These are phyloP conservation scores for Saksenaea oblongispora DNA, from an alignment of 371 early-diverging fungal genomes.

Conservation along the genomic window DNA sequence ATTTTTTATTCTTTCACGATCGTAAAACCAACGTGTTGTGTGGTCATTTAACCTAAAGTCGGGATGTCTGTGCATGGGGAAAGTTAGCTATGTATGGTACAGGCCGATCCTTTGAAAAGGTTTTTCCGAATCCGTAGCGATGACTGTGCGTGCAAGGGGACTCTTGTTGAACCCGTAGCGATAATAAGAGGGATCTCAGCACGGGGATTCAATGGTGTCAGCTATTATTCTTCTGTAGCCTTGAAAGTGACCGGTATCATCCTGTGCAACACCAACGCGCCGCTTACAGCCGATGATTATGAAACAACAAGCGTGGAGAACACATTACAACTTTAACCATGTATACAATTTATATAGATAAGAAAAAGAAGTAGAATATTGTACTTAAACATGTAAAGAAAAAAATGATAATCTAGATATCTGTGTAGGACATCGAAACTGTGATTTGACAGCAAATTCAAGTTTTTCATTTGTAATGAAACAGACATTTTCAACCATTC, in stretches of 20 bases:
- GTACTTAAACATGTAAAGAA: too few species aligned
- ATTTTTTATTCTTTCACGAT: neutral
- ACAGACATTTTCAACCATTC: constrained; percentile 1
- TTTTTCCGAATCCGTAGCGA: neutral
- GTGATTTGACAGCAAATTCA: neutral
- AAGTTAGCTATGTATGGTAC: neutral
- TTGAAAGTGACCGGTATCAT: neutral
- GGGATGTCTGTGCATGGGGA: constrained; percentile 5
- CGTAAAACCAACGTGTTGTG: constrained; percentile 3
- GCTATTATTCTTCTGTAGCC: neutral
- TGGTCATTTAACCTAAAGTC: neutral
- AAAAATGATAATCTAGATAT: neutral
- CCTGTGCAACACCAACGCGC: constrained; percentile 3
- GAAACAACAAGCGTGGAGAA: neutral
- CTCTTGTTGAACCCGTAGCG: neutral
- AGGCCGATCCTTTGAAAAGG: neutral
- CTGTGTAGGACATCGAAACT: neutral
- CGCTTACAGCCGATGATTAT: neutral
- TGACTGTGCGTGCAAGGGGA: constrained; percentile 7
- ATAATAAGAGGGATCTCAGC: constrained; percentile 3
- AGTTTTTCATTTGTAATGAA: neutral
- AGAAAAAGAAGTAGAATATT: too few species aligned
- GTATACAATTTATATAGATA: neutral
- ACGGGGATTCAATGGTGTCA: neutral
- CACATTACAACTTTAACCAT: constrained; percentile 1